Evolutionary conservation across 257 asterid species (phyloP).

Genomic region (Primulina tabacum): DNA sequence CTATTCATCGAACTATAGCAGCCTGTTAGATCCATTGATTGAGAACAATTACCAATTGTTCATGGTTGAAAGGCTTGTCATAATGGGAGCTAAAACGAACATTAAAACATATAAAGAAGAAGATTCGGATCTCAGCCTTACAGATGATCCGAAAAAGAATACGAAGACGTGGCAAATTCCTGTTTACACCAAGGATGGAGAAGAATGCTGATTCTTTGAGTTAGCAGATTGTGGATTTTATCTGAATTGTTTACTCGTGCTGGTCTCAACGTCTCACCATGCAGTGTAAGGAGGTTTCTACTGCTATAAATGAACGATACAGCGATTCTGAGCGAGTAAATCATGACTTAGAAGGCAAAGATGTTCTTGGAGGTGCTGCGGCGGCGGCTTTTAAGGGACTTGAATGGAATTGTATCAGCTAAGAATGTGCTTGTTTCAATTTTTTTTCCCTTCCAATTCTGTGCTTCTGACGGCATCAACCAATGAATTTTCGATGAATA

Average conservation of each 20-base stretch:
- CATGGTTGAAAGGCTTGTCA: slow-evolving; percentile 79
- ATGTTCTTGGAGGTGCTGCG: not conserved
- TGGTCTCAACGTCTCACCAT: not conserved
- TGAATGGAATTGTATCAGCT: not conserved
- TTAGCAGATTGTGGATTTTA: slow-evolving; percentile 4
- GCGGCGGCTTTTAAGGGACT: not conserved
- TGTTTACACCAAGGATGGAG: slow-evolving; percentile 55
- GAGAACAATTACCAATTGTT: slow-evolving; percentile 85
- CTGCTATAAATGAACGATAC: not conserved
- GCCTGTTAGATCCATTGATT: slow-evolving; percentile 64
- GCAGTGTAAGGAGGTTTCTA: not conserved
- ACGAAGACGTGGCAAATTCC: slow-evolving; percentile 78
- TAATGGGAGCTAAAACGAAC: slow-evolving; percentile 78
- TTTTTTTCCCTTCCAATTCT: not conserved
- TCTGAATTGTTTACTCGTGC: not conserved
- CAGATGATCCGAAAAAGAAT: slow-evolving; percentile 93
- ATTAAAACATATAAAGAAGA: slow-evolving; percentile 68
- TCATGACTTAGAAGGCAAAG: not conserved
- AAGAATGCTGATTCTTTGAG: slow-evolving; percentile 44
- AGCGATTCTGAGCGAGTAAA: not conserved
- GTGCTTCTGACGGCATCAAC: not conserved
- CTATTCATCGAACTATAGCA: slow-evolving; percentile 76
- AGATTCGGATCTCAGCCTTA: slow-evolving; percentile 68
- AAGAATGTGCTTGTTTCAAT: not conserved
- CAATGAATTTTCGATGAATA: not conserved